These are phyloP conservation scores for Fusarium sterilihyphosum DNA, from an alignment of 2,329 filamentous ascomycete species.

Conservation along the genomic window DNA sequence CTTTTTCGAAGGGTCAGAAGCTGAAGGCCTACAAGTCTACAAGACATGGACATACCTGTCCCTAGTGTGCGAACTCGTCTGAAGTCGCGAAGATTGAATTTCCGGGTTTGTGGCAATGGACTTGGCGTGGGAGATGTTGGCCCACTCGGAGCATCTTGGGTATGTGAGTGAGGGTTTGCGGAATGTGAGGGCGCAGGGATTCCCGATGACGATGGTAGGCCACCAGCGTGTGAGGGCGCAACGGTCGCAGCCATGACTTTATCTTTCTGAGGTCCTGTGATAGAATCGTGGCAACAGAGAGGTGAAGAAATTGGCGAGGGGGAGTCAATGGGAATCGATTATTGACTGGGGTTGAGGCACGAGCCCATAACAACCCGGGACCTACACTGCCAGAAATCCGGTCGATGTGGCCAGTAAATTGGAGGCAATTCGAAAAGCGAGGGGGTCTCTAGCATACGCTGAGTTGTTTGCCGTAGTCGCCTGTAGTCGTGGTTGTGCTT, in stretches of 20 bases:
- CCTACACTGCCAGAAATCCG: slow-evolving; percentile 1
- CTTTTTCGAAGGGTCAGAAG: slow-evolving; percentile 49
- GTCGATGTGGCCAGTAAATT: not conserved
- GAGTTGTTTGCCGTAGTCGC: slow-evolving; percentile 3
- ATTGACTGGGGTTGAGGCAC: slow-evolving; percentile 21
- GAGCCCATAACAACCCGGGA: slow-evolving; percentile 25
- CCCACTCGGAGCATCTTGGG: slow-evolving; percentile 27
- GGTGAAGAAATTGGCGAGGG: not conserved
- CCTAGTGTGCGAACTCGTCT: slow-evolving; percentile 78
- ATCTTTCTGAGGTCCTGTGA: not conserved
- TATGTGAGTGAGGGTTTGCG: slow-evolving; percentile 23
- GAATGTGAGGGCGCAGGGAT: slow-evolving; percentile 36
- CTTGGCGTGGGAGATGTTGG: slow-evolving; percentile 23
- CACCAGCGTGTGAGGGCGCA: slow-evolving; percentile 45
- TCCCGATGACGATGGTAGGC: slow-evolving; percentile 39
- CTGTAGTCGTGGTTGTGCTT: slow-evolving; percentile 9
- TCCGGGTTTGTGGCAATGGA: slow-evolving; percentile 43
- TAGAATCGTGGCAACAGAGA: not conserved
- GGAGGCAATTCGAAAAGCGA: not conserved
- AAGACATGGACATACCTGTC: slow-evolving; percentile 64
- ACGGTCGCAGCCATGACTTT: slow-evolving; percentile 47
- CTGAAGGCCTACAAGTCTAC: not conserved
- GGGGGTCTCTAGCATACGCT: not conserved
- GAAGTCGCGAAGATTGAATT: slow-evolving; percentile 65
- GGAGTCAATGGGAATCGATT: slow-evolving; percentile 13